Percentiles rank a stretch among this genome's conserved stretches.
These are phyloP conservation scores for Margaritispora aquatica DNA, from an alignment of 495 filamentous ascomycete species.

Conservation along the genomic window DNA sequence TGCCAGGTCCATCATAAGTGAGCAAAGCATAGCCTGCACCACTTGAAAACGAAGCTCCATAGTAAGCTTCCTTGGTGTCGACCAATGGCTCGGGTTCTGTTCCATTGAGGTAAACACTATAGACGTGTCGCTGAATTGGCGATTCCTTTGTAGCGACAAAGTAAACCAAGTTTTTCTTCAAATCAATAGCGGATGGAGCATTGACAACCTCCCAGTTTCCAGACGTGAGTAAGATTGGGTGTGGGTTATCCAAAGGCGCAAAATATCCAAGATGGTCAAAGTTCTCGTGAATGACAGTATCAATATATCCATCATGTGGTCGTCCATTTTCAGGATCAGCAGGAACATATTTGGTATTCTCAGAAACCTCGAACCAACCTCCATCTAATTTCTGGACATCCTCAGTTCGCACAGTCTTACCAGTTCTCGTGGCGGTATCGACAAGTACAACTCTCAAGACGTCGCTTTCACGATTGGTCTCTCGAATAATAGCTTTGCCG, in stretches of 20 bases:
- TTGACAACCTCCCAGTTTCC: conserved; percentile 91
- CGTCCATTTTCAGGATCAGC: conserved; percentile 74
- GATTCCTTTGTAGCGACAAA: conserved; percentile 83
- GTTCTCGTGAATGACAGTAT: conserved; percentile 80
- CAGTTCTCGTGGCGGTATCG: conserved; percentile 68
- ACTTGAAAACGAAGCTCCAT: conserved; percentile 77
- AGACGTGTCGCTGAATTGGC: conserved; percentile 84
- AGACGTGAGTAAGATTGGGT: conserved; percentile 78
- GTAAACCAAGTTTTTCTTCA: conserved; percentile 79
- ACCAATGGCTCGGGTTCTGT: conserved; percentile 62
- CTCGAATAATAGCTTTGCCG: conserved; percentile 72
- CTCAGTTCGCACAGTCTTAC: conserved; percentile 68
- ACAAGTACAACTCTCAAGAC: conserved; percentile 78
- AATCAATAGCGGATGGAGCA: conserved; percentile 82
- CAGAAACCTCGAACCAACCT: conserved; percentile 94
- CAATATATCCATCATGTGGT: conserved; percentile 81
- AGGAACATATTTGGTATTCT: conserved; percentile 81
- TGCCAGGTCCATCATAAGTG: conserved; percentile 73
- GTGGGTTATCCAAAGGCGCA: conserved; percentile 74
- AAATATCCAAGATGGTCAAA: conserved; percentile 94
- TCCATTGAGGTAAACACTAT: conserved; percentile 81
- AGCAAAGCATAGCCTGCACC: conserved; percentile 76
- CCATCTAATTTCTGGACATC: conserved; percentile 81
- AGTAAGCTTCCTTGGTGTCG: conserved; percentile 77
- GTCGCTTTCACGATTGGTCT: conserved; percentile 94